Base-by-base conservation (phyloP, 164 flowering plant species). In the Stephania japonica region DNA sequence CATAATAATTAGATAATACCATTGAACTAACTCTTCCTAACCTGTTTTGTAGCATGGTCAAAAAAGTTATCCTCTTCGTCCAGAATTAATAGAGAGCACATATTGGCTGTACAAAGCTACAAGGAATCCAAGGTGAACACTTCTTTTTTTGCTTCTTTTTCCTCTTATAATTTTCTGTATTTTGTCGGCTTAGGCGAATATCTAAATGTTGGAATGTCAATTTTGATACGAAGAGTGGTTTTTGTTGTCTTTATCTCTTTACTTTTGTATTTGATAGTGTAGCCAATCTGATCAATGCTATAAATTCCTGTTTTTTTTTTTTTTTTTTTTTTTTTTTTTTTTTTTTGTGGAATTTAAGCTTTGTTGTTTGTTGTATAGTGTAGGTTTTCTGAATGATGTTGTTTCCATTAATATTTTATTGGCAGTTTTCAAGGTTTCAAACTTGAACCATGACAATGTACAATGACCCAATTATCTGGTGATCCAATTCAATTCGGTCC, bases 41-140 rank as follows among this genome's bases (percentile, higher is more conserved):
- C 24, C 42, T 59, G 67, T 70, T 76, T 76, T 78, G 63, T 87
- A 96, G 98, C 83, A 84, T 81, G 98, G 98, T 75, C 99, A 96
- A 74, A 93, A 83, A 77, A 92, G 99, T 83, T 96, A 96, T 79
- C 98, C 98, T 4, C 80, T 96, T 74, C 93, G 99, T 50, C 99
- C 98, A 19, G 98, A 96, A 84, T 83, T 96, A 71, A 92, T 91
- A 14, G 99, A 96, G 83, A 93, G 99, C 86, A 96, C 99, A 63
- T 96, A 93, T 82, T 96, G 91, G 99, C 95, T 96, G 68, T 96
- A 89, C 85, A 96, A 93, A 86, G 99, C 98, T 53, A 96, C 99
- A 62, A 86, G 97, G 82, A 87, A 96, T 83, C 87, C 94, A 73
- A 89, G 91, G 98, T 96, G 32, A 67, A 84, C 75, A 49, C 61